These are phyloP conservation scores for Lasiodiplodia gonubiensis DNA, from an alignment of 2,329 filamentous ascomycete genomes.

Conservation along the genomic window DNA sequence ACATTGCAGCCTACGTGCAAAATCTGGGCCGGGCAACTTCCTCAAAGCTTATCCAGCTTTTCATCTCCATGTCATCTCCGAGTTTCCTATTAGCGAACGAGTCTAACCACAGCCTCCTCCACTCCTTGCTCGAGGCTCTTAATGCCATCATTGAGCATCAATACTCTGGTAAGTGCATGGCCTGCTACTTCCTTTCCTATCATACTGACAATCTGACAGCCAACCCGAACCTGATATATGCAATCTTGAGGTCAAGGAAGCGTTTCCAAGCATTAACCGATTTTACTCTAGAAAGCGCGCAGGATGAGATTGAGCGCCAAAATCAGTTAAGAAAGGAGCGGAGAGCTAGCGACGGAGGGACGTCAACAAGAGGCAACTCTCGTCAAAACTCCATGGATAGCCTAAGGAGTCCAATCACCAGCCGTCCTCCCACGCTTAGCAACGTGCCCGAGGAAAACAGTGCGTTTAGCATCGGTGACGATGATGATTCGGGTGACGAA, in stretches of 20 bases:
- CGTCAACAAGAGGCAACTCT: slow-evolving; percentile 43
- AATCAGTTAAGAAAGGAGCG: slow-evolving; percentile 72
- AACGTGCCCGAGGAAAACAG: slow-evolving; percentile 78
- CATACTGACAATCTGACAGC: slow-evolving; percentile 52
- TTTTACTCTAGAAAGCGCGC: slow-evolving; percentile 90
- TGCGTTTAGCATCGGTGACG: slow-evolving; percentile 87
- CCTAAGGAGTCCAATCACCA: slow-evolving; percentile 65
- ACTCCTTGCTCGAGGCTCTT: slow-evolving; percentile 84
- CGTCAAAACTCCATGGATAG: slow-evolving; percentile 71
- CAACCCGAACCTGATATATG: slow-evolving; percentile 81
- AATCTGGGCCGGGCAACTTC: slow-evolving; percentile 76
- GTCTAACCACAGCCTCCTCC: slow-evolving; percentile 80
- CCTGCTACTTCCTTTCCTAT: no score
- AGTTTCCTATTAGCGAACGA: slow-evolving; percentile 93
- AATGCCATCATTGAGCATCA: slow-evolving; percentile 91
- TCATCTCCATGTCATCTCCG: slow-evolving; percentile 89
- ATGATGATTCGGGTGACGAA: slow-evolving; percentile 72
- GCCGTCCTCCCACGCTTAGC: slow-evolving; percentile 63
- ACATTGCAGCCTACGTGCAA: slow-evolving; percentile 84
- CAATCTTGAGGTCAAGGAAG: slow-evolving; percentile 78
- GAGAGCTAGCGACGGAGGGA: slow-evolving; percentile 40
- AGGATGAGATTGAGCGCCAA: slow-evolving; percentile 86
- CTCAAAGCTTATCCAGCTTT: slow-evolving; percentile 84
- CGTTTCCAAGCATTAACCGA: slow-evolving; percentile 82
- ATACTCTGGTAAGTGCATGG: slow-evolving; percentile 67